Conservation (phyloP, 768 basidiomycete species). For the Lactarius evosmus region DNA sequence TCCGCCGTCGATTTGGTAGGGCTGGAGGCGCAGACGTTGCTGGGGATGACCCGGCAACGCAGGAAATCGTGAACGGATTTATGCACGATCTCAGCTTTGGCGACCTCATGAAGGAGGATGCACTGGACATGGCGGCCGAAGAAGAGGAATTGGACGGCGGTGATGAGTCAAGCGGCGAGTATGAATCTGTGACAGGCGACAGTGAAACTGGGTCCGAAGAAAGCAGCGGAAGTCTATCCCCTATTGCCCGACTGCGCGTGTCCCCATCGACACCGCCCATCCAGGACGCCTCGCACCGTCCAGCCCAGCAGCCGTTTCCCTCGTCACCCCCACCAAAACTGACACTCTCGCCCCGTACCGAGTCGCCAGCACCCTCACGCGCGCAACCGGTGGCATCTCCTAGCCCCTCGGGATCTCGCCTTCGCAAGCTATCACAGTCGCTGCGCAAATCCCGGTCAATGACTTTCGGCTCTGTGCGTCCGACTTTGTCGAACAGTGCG, state of each 20-base stretch:
- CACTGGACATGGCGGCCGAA: conserved; percentile 76
- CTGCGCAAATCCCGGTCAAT: conserved; percentile 48
- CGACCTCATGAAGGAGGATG: conserved; percentile 74
- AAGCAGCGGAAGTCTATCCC: conserved; percentile 21
- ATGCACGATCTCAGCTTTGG: conserved; percentile 80
- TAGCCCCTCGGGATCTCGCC: conserved; percentile 19
- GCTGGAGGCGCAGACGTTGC: conserved; percentile 49
- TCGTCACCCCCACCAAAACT: conserved; percentile 6
- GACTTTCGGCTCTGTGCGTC: conserved; percentile 31
- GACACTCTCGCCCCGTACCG: not conserved
- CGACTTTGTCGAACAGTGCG: conserved; percentile 30
- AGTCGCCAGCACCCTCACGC: conserved; percentile 17
- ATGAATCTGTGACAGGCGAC: conserved; percentile 41
- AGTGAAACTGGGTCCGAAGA: conserved; percentile 29
- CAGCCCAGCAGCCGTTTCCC: not conserved
- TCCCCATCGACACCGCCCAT: conserved; percentile 7
- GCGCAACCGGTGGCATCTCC: conserved; percentile 10
- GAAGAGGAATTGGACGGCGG: conserved; percentile 46
- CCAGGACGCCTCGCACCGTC: not conserved
- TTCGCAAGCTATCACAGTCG: conserved; percentile 34
- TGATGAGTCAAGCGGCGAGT: conserved; percentile 40
- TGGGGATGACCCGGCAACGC: conserved; percentile 80
- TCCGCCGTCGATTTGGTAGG: conserved; percentile 79
- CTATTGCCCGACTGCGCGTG: not conserved
- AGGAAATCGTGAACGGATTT: conserved; percentile 74